Evolutionary conservation across 2,329 filamentous ascomycete species (phyloP), one percentile per base, ranked within the genome.

Genomic region (Myriosclerotinia curreyana): DNA sequence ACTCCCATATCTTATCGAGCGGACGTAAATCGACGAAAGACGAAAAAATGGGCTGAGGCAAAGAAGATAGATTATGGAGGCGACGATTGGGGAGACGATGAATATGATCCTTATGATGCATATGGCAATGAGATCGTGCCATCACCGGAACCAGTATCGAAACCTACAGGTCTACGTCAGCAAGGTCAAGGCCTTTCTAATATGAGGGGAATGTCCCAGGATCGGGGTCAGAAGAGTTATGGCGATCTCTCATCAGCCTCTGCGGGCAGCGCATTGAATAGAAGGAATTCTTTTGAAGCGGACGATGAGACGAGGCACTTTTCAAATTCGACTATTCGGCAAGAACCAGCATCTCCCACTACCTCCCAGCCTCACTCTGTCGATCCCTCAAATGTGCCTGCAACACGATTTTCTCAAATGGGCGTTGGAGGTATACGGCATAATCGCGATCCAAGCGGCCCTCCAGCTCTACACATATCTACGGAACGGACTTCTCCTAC

Each of bases 21-120:
- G 60, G 96, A 96, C 75, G 87, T 97, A 56, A 94, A 91, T 77
- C 87, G 94, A 67, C 84, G 87, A 64, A 96, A 96, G 79, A 97
- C 93, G 63, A 90, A 88, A 77, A 96, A 96, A 83, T 98, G 94
- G 94, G 89, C 94, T 46, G 89, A 96, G 72, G 94, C 94, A 44
- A 94, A 93, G 76, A 82, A 86, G 65, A 87, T 90, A 71, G 90
- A 86, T 74, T 98, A 98, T 74, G 93, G 94, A 72, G 94, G 93
- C 68, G 92, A 96, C 72, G 94, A 96, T 73, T 97, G 94, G 93
- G 94, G 92, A 44, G 86, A 88, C 44, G 83, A 85, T 65, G 83
- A 86, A n/a, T 83, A 87, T 40, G 78, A 86, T 62, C 77, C 80
- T 56, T 63, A 63, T 50, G 52, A 63, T 58, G 60, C 31, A 22